Evolutionary conservation across 495 filamentous ascomycete species (phyloP).

Genomic region (Endocarpon pusillum): DNA sequence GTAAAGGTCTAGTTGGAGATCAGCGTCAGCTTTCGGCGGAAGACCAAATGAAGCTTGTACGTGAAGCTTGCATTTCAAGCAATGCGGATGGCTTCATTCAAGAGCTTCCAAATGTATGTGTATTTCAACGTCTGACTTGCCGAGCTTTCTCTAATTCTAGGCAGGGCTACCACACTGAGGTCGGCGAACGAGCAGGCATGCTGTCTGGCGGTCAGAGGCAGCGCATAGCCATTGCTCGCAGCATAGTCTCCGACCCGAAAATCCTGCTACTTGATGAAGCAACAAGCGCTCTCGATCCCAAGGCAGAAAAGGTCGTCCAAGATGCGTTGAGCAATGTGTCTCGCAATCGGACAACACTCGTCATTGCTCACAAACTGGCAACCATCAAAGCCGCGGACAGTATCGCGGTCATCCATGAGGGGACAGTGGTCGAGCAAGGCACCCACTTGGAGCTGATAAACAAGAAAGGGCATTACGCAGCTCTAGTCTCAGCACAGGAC

Average conservation of each 20-base stretch:
- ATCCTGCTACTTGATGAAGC: slow-evolving; percentile 90
- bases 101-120: slow-evolving; percentile 29
- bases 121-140: too few species aligned
- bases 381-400: slow-evolving; percentile 91
- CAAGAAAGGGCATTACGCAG: slow-evolving; percentile 45
- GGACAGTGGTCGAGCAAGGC: slow-evolving; percentile 78
- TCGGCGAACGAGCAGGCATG: slow-evolving; percentile 86
- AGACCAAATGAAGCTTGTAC: too few species aligned
- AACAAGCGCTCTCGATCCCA: slow-evolving; percentile 87
- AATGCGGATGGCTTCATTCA: slow-evolving; percentile 29
- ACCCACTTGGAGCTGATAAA: slow-evolving; percentile 52
- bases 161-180: slow-evolving; percentile 87
- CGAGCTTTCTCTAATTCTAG: too few species aligned
- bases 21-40: too few species aligned
- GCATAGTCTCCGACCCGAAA: slow-evolving; percentile 78
- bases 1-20: slow-evolving; percentile 66
- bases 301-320: slow-evolving; percentile 88
- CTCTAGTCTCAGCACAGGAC: slow-evolving; percentile 63
- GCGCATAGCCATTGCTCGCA: slow-evolving; percentile 75
- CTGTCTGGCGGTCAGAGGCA: slow-evolving; percentile 94
- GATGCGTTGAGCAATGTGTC: slow-evolving; percentile 77
- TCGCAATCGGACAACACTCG: slow-evolving; percentile 84
- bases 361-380: slow-evolving; percentile 86
- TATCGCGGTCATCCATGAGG: slow-evolving; percentile 81
- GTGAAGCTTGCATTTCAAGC: too few species aligned